Percentiles rank a stretch among this genome's conserved stretches.
phyloP scores from a whole-genome alignment of 257 asterid genomes.

The Capsicum chinense region DNA sequence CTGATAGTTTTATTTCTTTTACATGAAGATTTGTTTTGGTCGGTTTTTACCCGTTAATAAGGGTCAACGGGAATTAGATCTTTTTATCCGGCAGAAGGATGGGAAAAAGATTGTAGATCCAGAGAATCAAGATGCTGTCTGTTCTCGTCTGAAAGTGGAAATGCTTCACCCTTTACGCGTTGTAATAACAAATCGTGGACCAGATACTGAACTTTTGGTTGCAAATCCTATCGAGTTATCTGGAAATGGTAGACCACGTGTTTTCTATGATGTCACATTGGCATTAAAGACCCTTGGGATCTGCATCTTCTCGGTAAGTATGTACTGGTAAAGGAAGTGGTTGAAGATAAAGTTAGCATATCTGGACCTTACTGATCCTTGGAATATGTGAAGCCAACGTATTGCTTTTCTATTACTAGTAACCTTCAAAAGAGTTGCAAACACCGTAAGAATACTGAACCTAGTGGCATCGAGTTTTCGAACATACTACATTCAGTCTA shows the following conservation, averaged over 20 bases:
- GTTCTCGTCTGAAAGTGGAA: slow-evolving; percentile 67
- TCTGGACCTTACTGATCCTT: neutral
- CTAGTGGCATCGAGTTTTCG: neutral
- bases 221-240: slow-evolving; percentile 89
- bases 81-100: slow-evolving; percentile 66
- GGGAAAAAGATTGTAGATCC: slow-evolving; percentile 84
- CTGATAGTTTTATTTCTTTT: neutral
- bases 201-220: slow-evolving; percentile 83
- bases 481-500: neutral
- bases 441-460: neutral
- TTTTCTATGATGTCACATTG: slow-evolving; percentile 75
- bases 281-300: slow-evolving; percentile 71
- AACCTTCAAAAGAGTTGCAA: neutral
- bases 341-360: neutral
- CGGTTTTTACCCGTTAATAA: slow-evolving; percentile 65
- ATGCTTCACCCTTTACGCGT: slow-evolving; percentile 92
- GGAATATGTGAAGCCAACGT: neutral
- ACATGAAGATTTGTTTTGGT: slow-evolving; percentile 68
- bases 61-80: slow-evolving; percentile 69
- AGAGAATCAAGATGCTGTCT: slow-evolving; percentile 65
- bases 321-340: neutral
- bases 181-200: slow-evolving; percentile 69
- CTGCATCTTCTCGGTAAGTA: slow-evolving; percentile 75
- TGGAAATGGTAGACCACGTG: slow-evolving; percentile 88
- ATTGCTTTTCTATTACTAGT: neutral